Evolutionary conservation across 176 grass and related monocot species (phyloP).

Genomic region (Miscanthus lutarioriparius): DNA sequence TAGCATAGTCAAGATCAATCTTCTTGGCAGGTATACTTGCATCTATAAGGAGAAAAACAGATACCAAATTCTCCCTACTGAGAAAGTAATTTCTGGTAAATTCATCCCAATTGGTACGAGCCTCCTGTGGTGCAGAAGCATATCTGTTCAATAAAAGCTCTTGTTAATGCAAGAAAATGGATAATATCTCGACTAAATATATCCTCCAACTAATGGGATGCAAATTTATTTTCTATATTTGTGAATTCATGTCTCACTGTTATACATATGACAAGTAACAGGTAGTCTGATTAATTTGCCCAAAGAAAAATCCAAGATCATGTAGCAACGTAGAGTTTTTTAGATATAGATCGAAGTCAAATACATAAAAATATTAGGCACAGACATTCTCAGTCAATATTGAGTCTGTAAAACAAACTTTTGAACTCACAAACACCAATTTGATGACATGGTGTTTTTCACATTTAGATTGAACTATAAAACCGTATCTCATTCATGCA

Average conservation of each 20-base stretch:
- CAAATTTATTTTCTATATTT: background rate
- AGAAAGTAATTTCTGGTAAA: conserved; percentile 95
- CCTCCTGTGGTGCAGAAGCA: conserved; percentile 86
- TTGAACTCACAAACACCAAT: conserved; percentile 9
- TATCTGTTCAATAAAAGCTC: conserved; percentile 67
- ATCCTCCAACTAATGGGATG: background rate
- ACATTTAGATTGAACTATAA: background rate
- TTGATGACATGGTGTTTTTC: background rate
- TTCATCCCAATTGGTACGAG: conserved; percentile 74
- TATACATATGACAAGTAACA: background rate
- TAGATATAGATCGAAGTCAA: background rate
- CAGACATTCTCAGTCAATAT: background rate
- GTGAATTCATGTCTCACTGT: background rate
- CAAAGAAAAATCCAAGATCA: conserved; percentile 4
- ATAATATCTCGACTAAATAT: conserved; percentile 15
- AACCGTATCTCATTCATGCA: conserved; percentile 5
- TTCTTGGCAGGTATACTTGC: conserved; percentile 96
- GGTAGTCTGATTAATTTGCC: background rate
- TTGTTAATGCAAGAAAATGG: conserved; percentile 20
- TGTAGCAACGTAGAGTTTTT: background rate
- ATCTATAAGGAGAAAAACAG: conserved; percentile 96
- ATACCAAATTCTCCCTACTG: conserved; percentile 68
- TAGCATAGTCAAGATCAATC: conserved; percentile 98
- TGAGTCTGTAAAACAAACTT: background rate
- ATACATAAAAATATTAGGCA: background rate